These are phyloP conservation scores for Taphrina sp. DNA, from an alignment of 1,139 yeast species.

Conservation along the genomic window DNA sequence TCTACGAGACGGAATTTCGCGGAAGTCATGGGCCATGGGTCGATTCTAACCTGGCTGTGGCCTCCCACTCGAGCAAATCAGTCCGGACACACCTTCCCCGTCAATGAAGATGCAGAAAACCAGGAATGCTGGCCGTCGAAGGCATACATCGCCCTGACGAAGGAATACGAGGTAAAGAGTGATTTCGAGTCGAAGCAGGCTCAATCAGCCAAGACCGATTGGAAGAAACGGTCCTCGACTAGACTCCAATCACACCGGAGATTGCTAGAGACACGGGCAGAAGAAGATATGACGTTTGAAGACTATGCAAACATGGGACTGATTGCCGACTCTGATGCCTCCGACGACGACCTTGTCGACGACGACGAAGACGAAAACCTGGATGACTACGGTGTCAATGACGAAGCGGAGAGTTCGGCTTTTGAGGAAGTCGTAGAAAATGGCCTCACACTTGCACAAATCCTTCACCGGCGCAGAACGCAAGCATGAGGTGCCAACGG, in stretches of 20 bases:
- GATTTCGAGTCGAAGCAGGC: background rate
- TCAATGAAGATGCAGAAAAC: constrained; percentile 28
- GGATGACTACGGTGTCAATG: constrained; percentile 26
- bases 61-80: constrained; percentile 24
- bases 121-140: constrained; percentile 16
- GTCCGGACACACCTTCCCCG: constrained; percentile 37
- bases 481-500: no score
- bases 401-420: constrained; percentile 3
- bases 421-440: constrained; percentile 10
- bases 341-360: constrained; percentile 10
- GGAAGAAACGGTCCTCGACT: background rate
- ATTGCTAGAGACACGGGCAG: background rate
- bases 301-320: constrained; percentile 1
- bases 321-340: constrained; percentile 3
- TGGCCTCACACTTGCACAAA: constrained; percentile 12
- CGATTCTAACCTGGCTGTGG: constrained; percentile 24
- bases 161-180: no score
- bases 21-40: constrained; percentile 14
- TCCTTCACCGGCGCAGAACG: background rate
- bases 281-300: background rate
- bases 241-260: background rate
- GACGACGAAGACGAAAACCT: constrained; percentile 25
- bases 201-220: background rate
- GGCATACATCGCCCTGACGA: background rate
- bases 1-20: constrained; percentile 6